Conservation (phyloP, 352 stramenopile species). For the Phytophthora colocasiae region DNA sequence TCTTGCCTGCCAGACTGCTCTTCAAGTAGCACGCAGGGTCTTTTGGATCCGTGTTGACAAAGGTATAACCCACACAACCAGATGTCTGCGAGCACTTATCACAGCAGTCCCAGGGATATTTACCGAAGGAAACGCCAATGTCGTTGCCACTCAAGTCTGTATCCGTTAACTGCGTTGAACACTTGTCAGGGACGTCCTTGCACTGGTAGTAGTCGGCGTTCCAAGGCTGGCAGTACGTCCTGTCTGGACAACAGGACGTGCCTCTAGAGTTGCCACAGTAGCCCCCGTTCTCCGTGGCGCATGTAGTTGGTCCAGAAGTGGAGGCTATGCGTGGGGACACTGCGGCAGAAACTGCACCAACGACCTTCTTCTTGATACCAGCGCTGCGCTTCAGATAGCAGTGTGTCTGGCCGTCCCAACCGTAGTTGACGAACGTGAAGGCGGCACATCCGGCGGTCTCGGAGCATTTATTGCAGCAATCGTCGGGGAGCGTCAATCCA, state of each 20-base stretch:
- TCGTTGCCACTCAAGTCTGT: conserved; percentile 41
- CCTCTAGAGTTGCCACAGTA: too few species aligned
- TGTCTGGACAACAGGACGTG: conserved; percentile 28
- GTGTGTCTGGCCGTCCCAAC: conserved; percentile 27
- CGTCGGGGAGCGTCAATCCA: conserved; percentile 20
- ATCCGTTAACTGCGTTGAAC: conserved; percentile 37
- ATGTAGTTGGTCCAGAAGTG: too few species aligned
- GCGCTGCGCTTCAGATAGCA: conserved; percentile 40
- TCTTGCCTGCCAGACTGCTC: conserved; percentile 15
- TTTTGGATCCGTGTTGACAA: conserved; percentile 26
- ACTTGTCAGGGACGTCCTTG: conserved; percentile 17
- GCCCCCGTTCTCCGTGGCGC: too few species aligned
- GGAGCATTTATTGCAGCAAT: conserved; percentile 40
- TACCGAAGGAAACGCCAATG: neutral
- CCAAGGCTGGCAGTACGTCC: conserved; percentile 37
- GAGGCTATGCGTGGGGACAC: too few species aligned
- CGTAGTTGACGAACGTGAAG: conserved; percentile 53
- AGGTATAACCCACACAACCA: conserved; percentile 28
- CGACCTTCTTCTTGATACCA: conserved; percentile 12
- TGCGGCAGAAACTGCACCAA: conserved; percentile 12
- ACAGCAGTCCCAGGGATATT: too few species aligned
- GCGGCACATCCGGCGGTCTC: conserved; percentile 34
- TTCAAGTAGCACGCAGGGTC: conserved; percentile 27
- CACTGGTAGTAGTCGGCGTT: conserved; percentile 39
- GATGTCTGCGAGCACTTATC: conserved; percentile 14